Percentiles rank a stretch among this genome's conserved stretches.
These are phyloP conservation scores for Tricholoma matsutake DNA, from an alignment of 768 basidiomycete species.

Conservation along the genomic window DNA sequence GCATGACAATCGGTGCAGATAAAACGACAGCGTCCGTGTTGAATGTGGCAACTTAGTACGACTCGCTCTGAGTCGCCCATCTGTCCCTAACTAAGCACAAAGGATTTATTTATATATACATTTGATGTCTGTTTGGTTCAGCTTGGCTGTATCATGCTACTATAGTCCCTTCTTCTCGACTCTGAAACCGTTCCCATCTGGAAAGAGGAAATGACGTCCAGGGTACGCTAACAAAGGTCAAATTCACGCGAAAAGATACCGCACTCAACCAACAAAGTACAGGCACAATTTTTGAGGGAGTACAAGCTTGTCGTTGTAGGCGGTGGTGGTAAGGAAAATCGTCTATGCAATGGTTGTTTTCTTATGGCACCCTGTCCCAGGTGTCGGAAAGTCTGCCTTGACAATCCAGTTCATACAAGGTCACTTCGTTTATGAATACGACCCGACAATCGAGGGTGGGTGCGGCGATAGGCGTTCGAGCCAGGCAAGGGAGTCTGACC, in stretches of 20 bases:
- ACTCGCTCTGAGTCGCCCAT: too few species aligned
- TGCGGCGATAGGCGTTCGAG: constrained; percentile 7
- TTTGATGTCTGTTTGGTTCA: too few species aligned
- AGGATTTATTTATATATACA: too few species aligned
- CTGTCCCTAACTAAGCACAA: too few species aligned
- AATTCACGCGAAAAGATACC: not conserved
- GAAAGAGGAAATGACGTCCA: not conserved
- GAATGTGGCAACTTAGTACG: too few species aligned
- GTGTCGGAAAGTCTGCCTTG: constrained; percentile 75
- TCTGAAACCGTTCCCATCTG: not conserved
- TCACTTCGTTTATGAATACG: constrained; percentile 88
- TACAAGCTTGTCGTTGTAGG: constrained; percentile 99
- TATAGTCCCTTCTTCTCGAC: too few species aligned
- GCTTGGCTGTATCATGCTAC: too few species aligned
- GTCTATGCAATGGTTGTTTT: not conserved
- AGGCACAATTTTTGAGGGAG: constrained; percentile 91
- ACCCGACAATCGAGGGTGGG: constrained; percentile 91
- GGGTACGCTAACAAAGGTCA: not conserved
- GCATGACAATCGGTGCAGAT: too few species aligned
- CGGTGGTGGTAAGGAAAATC: constrained; percentile 73
- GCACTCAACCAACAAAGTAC: constrained; percentile 14
- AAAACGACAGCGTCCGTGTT: too few species aligned
- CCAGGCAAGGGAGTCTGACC: constrained; percentile 49
- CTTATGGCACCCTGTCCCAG: constrained; percentile 21
- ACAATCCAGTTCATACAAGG: constrained; percentile 99